phyloP scores from a whole-genome alignment of 169 alveolate genomes.

The Plasmodium vivax region DNA sequence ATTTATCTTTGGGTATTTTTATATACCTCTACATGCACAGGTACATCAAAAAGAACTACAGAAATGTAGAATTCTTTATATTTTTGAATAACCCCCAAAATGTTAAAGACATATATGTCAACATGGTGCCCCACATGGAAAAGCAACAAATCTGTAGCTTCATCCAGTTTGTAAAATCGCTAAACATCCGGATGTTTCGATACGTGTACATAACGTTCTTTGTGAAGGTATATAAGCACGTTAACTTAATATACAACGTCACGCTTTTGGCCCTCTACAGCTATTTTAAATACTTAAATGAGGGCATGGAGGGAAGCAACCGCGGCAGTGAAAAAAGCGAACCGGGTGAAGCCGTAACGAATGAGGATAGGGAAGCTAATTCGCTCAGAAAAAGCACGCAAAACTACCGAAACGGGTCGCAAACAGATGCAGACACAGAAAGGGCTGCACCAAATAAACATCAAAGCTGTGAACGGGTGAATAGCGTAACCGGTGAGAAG shows the following conservation, averaged over 20 bases:
- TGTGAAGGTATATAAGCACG: constrained; percentile 49
- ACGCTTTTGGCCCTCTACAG: constrained; percentile 29
- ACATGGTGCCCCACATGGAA: constrained; percentile 28
- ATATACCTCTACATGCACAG: constrained; percentile 44
- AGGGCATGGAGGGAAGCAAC: background rate
- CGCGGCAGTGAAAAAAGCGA: background rate
- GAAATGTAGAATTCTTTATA: constrained; percentile 46
- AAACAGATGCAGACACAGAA: background rate
- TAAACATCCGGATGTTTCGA: constrained; percentile 62
- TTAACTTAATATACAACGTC: constrained; percentile 31
- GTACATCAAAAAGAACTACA: constrained; percentile 37
- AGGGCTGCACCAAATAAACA: background rate
- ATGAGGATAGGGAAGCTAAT: background rate
- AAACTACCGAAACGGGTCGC: background rate
- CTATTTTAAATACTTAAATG: constrained; percentile 27
- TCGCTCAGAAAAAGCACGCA: background rate
- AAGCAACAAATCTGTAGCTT: constrained; percentile 20
- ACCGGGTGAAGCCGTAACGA: background rate
- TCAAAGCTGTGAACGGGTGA: background rate
- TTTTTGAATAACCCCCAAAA: constrained; percentile 62
- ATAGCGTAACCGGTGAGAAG: background rate
- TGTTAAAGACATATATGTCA: constrained; percentile 29
- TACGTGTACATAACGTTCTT: constrained; percentile 53
- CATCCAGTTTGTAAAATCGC: constrained; percentile 10
- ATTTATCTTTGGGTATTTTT: constrained; percentile 69